These are phyloP conservation scores for Yamadazyma kanchanaburiensis DNA, from an alignment of 1,139 yeast genomes.

Conservation along the genomic window DNA sequence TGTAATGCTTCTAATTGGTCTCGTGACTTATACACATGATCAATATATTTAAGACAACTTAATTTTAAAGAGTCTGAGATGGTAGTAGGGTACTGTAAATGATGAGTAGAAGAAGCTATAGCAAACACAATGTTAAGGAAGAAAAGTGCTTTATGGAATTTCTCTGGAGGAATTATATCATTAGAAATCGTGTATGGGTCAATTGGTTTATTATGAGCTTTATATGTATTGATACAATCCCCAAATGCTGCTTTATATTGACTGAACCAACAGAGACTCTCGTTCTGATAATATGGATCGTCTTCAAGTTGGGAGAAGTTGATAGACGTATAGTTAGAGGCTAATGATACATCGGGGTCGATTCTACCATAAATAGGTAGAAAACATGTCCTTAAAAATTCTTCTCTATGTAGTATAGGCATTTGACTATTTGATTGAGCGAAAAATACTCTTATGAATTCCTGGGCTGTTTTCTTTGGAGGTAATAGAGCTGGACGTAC, in stretches of 20 bases:
- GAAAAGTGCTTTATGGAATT: slow-evolving; percentile 45
- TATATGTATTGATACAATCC: slow-evolving; percentile 11
- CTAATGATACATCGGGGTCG: slow-evolving; percentile 51
- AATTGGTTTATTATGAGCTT: slow-evolving; percentile 14
- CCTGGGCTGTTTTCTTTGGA: slow-evolving; percentile 66
- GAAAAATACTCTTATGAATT: slow-evolving; percentile 64
- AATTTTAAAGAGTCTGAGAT: slow-evolving; percentile 70
- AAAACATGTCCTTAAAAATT: slow-evolving; percentile 61
- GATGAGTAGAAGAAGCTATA: slow-evolving; percentile 72
- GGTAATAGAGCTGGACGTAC: slow-evolving; percentile 57
- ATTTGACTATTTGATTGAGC: slow-evolving; percentile 78
- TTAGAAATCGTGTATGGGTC: slow-evolving; percentile 30
- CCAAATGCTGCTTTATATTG: slow-evolving; percentile 31
- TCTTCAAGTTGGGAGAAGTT: slow-evolving; percentile 22
- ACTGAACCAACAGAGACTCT: slow-evolving; percentile 46
- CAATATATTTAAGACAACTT: slow-evolving; percentile 63
- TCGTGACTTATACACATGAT: slow-evolving; percentile 52
- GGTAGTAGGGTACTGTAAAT: slow-evolving; percentile 63
- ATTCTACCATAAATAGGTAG: slow-evolving; percentile 76
- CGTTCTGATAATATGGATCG: slow-evolving; percentile 14
- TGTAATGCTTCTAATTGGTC: slow-evolving; percentile 72
- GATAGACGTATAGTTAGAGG: slow-evolving; percentile 56
- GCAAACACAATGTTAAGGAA: slow-evolving; percentile 77
- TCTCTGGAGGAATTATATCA: slow-evolving; percentile 42
- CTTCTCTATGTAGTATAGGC: slow-evolving; percentile 80